Evolutionary conservation across 805 yeast genomes (phyloP).

Genomic region (Saccharomyces eubayanus): DNA sequence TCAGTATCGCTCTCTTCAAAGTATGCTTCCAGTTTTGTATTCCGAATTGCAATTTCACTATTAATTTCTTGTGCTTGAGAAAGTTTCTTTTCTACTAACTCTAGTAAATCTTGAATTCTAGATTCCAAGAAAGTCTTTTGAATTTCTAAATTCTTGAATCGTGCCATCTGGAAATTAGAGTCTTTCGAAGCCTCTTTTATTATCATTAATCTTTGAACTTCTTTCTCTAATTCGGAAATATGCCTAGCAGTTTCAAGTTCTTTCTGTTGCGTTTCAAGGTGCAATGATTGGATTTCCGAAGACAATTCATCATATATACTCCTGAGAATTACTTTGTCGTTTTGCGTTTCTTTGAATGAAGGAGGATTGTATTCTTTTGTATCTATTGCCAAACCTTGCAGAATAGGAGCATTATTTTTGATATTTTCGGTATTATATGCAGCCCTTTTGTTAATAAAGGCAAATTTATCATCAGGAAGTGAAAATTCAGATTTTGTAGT

Average conservation of each 20-base stretch:
- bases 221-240: constrained; percentile 41
- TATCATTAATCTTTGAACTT: constrained; percentile 21
- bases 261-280: background rate
- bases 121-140: constrained; percentile 25
- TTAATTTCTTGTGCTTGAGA: constrained; percentile 10
- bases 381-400: background rate
- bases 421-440: background rate
- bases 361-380: background rate
- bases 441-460: background rate
- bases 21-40: background rate
- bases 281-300: background rate
- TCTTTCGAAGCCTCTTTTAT: constrained; percentile 21
- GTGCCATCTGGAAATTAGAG: background rate
- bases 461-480: background rate
- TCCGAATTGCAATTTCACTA: background rate
- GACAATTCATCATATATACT: background rate
- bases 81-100: constrained; percentile 45
- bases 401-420: background rate
- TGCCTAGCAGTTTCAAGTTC: constrained; percentile 15
- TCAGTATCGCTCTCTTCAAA: constrained; percentile 36
- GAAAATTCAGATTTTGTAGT: background rate
- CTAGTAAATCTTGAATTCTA: constrained; percentile 40
- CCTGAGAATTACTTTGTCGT: background rate
- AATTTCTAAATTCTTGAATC: background rate
- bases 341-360: background rate